Percentiles rank a stretch among this genome's conserved stretches.
Conservation (phyloP, 768 basidiomycete species). For the Favolaschia claudopus region DNA sequence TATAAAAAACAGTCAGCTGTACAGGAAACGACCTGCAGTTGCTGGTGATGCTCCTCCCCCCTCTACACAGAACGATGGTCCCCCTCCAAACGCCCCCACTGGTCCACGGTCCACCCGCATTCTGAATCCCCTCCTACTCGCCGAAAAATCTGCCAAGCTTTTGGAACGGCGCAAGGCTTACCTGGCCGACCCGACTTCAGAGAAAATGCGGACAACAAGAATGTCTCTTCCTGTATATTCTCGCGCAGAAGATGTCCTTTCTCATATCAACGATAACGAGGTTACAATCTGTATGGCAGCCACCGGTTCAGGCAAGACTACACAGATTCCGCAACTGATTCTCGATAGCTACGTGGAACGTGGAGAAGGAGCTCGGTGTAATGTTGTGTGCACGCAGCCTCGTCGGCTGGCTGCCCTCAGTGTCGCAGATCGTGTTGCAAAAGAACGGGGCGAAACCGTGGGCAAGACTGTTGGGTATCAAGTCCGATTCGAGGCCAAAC, state of each 20-base stretch:
- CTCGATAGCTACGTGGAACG: slow-evolving; percentile 82
- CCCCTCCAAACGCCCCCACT: slow-evolving; percentile 7
- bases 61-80: slow-evolving; percentile 1
- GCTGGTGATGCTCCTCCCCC: slow-evolving; percentile 21
- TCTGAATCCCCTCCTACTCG: slow-evolving; percentile 39
- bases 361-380: slow-evolving; percentile 85
- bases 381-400: slow-evolving; percentile 93
- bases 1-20: slow-evolving; percentile 68
- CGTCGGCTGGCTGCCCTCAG: slow-evolving; percentile 91
- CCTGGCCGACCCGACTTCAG: slow-evolving; percentile 62
- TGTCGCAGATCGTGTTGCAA: slow-evolving; percentile 90
- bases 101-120: slow-evolving; percentile 27
- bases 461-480: slow-evolving; percentile 88
- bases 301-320: slow-evolving; percentile 94
- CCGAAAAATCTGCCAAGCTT: slow-evolving; percentile 66
- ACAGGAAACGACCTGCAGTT: slow-evolving; percentile 64
- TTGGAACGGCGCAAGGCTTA: slow-evolving; percentile 63
- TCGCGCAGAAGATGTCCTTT: slow-evolving; percentile 69
- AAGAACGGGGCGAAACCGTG: slow-evolving; percentile 78
- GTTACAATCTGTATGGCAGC: slow-evolving; percentile 91
- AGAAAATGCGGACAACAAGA: slow-evolving; percentile 73
- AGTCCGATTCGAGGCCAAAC: slow-evolving; percentile 87
- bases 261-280: slow-evolving; percentile 76
- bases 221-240: slow-evolving; percentile 78
- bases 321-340: slow-evolving; percentile 92